Evolutionary conservation across 2,329 filamentous ascomycete genomes (phyloP).

Genomic region (Ceratocystis cubensis): DNA sequence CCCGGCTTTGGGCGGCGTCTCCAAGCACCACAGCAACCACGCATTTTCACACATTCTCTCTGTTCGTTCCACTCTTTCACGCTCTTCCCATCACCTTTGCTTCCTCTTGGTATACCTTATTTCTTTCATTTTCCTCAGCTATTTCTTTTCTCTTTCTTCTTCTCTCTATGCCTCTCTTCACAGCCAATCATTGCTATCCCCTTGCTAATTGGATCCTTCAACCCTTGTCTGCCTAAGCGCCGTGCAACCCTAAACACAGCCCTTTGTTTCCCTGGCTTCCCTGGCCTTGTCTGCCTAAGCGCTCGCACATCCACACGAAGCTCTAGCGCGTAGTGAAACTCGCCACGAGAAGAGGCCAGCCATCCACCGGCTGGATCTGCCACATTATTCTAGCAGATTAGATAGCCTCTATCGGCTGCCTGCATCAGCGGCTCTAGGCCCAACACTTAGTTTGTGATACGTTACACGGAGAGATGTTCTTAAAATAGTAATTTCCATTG

Average conservation of each 20-base stretch:
- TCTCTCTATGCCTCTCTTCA: not conserved
- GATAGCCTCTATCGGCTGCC: not conserved
- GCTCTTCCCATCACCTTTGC: not conserved
- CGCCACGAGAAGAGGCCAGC: not conserved
- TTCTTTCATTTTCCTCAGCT: not conserved
- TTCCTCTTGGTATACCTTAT: not conserved
- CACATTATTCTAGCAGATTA: not conserved
- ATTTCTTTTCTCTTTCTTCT: not conserved
- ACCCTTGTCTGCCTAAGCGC: not conserved
- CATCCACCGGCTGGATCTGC: too few relatives aligned
- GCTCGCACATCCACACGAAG: not conserved
- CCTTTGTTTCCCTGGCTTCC: not conserved
- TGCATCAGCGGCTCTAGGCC: not conserved
- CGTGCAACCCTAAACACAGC: not conserved
- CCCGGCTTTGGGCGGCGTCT: not conserved
- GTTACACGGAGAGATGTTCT: not conserved
- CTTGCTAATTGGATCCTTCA: not conserved
- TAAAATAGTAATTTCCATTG: not conserved
- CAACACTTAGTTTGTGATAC: not conserved
- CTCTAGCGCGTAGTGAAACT: constrained; percentile 3
- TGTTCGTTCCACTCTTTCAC: not conserved
- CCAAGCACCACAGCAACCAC: not conserved
- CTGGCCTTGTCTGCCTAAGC: not conserved
- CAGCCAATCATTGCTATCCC: not conserved
- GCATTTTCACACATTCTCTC: too few relatives aligned